Base-by-base conservation (phyloP, 225 moss, liverwort and hornwort species). In the Bryoerythrophyllum caledonicum region DNA sequence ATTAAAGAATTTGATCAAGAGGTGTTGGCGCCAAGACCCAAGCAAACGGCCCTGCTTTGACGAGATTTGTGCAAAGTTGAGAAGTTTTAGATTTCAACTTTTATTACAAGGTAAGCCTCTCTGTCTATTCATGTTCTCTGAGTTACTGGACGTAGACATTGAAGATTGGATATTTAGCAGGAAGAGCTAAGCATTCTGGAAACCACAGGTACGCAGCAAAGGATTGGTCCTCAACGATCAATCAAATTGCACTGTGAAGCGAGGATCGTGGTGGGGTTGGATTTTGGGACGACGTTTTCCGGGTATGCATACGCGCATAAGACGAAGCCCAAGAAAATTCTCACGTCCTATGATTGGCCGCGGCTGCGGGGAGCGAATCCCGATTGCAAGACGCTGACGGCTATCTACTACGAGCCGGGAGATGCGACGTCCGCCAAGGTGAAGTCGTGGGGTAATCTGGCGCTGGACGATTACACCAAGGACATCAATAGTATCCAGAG, bases 261-360 rank as follows among this genome's bases (percentile, higher is more conserved):
- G 61, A 80, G 73, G 53, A 74, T 88, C 2, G 83, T 92, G 30
- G 92, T 92, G 6, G 90, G 90, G 16, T 17, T 92, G 8, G 90
- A 90, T 28, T 88, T 90, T 10, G 92, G 90, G 1, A 92, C 90
- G 5, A 86, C 86, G 2, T 90, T 72, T 28, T 88, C 88, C 2
- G 90, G 88, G 14, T 90, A 82, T 10, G 92, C 88, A 4, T 92
- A 72, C 20, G 90, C 90, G 21, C 84, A 73, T 26, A 84, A 62
- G 40, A 71, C 81, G 32, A 79, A 86, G 14, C 90, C 88, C 0
- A 64, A 83, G n/a, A 68, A 88, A 1, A 63, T 88, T 17, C 30
- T 77, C 5, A 83, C 81, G 0, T 78, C 64, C 21, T 81, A 75
- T 23, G 76, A 83, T 32, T 86, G 83, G 80, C 83, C 82, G 24